Percentiles rank a stretch among this genome's conserved stretches.
These are phyloP conservation scores for Plenodomus lindquistii DNA, from an alignment of 2,329 filamentous ascomycete genomes.

Conservation along the genomic window DNA sequence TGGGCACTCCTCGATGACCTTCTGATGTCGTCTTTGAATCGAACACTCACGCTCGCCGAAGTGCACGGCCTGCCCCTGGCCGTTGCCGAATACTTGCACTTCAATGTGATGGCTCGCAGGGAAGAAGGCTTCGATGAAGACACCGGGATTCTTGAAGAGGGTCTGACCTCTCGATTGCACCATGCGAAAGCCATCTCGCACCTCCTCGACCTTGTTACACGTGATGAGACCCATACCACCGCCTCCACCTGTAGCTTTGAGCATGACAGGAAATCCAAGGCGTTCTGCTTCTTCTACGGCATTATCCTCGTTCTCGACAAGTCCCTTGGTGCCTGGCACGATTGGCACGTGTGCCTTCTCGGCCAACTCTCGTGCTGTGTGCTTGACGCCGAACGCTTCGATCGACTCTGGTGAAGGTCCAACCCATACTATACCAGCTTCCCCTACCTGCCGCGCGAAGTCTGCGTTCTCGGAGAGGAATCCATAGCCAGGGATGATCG, in stretches of 20 bases:
- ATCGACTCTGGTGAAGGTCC: conserved; percentile 61
- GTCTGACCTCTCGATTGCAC: conserved; percentile 56
- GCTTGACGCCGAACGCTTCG: conserved; percentile 62
- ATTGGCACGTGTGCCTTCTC: conserved; percentile 58
- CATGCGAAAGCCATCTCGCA: conserved; percentile 52
- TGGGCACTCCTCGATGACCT: conserved; percentile 87
- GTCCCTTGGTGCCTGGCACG: conserved; percentile 57
- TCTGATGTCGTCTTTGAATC: conserved; percentile 84
- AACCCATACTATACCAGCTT: conserved; percentile 62
- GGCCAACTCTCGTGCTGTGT: conserved; percentile 60
- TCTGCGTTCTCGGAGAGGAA: conserved; percentile 67
- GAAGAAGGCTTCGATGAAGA: conserved; percentile 55
- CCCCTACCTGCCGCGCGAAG: conserved; percentile 59
- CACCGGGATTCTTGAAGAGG: conserved; percentile 12
- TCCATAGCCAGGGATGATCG: conserved; percentile 69
- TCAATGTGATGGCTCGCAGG: conserved; percentile 67
- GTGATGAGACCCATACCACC: conserved; percentile 58
- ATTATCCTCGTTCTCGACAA: conserved; percentile 46
- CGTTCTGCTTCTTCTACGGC: conserved; percentile 50
- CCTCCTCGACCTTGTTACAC: conserved; percentile 12
- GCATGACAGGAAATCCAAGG: conserved; percentile 58
- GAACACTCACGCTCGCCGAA: conserved; percentile 89
- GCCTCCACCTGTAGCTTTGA: conserved; percentile 64
- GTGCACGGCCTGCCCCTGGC: conserved; percentile 76
- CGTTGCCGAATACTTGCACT: conserved; percentile 88